Evolutionary conservation across 2,329 filamentous ascomycete species (phyloP), one percentile per base, ranked within the genome.

Genomic region (Fusarium cicatricum): DNA sequence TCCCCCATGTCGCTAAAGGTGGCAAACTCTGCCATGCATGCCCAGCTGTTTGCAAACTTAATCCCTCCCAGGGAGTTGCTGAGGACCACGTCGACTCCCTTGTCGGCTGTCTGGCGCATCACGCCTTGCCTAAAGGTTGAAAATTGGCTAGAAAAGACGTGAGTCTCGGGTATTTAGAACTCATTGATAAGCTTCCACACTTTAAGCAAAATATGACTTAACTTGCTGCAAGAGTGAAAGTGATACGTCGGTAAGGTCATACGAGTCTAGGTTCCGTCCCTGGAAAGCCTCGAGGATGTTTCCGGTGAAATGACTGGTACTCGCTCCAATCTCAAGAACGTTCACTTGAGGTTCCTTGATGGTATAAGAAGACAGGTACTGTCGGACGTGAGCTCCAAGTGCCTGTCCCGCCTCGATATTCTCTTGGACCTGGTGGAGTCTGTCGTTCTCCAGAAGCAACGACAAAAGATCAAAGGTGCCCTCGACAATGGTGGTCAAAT

Each of bases 301-400:
- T 0, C 34, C 11, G 0, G 38, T 52, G 3, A 23, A 50, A 1
- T 42, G 41, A 2, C 15, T 32, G 0, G 49, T 55, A 10, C 49
- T 62, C 2, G 59, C 28, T 9, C 41, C 23, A 5, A 60, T 36
- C 8, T 62, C 59, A 1, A 62, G 32, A 3, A 63, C 21, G 3
- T 52, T 40, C 10, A 39, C 2, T 0, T 39, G 12, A 1, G 54
- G n/a, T 1, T 19, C 36, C 12, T 62, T 62, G 1, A 39, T 48
- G 0, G 59, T 45, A 6, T 42, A 63, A 0, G 26, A 39, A 2
- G 59, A 52, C 7, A 62, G 8, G 12, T 62, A 63, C 0, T 38
- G 16, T 5, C 2, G 1, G 1, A 63, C 17, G 7, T 62, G 59
- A 0, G 4, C 3, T 2, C 23, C 32, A 10, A 33, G 21, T 3